Evolutionary conservation across 139 green algal species (phyloP).

Genomic region (Tetraselmis chui): DNA sequence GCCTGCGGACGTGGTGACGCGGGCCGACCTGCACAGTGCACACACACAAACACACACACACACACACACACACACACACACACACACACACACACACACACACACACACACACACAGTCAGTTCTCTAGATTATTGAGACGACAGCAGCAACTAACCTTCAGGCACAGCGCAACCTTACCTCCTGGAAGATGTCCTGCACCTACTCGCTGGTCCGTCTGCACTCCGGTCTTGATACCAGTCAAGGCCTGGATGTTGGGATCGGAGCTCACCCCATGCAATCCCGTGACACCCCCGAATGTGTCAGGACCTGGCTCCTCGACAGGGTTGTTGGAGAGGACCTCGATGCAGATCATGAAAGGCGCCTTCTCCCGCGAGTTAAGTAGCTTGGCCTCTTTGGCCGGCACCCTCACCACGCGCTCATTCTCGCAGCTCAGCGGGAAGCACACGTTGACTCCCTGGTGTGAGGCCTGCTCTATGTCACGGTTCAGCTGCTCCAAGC

Average conservation of each 20-base stretch:
- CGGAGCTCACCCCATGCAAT: not conserved
- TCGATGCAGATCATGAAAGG: conserved; percentile 80
- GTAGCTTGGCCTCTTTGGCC: conserved; percentile 68
- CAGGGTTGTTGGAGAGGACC: conserved; percentile 35
- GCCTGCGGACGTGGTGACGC: too few species aligned
- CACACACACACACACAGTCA: too few species aligned
- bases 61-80: too few species aligned
- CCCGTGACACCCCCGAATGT: too few species aligned
- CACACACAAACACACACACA: too few species aligned
- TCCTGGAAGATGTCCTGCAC: not conserved
- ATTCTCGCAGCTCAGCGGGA: conserved; percentile 64
- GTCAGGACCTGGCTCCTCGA: not conserved
- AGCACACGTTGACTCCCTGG: conserved; percentile 70
- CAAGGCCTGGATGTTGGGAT: not conserved
- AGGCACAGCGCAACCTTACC: not conserved
- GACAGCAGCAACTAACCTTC: too few species aligned
- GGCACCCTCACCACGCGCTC: conserved; percentile 80
- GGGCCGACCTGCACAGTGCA: not conserved
- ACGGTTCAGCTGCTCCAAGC: conserved; percentile 50
- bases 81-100: too few species aligned
- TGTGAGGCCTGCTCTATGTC: conserved; percentile 58
- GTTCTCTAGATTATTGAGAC: too few species aligned
- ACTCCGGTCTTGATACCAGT: not conserved
- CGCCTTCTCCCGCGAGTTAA: conserved; percentile 84
- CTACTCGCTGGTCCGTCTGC: too few species aligned